Evolutionary conservation across 352 stramenopile genomes (phyloP).

Genomic region (Phytophthora chlamydospora): DNA sequence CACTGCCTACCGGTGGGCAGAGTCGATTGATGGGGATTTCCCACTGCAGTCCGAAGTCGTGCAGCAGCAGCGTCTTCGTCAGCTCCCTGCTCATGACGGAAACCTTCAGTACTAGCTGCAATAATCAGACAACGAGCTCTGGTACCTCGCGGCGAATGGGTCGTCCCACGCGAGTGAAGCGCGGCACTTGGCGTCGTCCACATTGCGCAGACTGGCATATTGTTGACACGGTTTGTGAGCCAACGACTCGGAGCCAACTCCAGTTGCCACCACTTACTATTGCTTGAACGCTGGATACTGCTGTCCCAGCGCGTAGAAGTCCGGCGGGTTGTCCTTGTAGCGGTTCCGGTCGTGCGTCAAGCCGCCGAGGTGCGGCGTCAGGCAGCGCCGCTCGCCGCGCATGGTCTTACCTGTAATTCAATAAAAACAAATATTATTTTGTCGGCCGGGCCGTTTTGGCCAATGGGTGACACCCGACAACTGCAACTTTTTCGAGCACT

Average conservation of each 20-base stretch:
- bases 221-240: not conserved
- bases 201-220: conserved; percentile 57
- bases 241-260: conserved; percentile 3
- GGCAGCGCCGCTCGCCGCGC: conserved; percentile 54
- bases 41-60: conserved; percentile 92
- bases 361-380: conserved; percentile 69
- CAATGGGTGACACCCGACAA: conserved; percentile 18
- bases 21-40: conserved; percentile 92
- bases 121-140: not conserved
- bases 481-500: conserved; percentile 27
- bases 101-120: conserved; percentile 17
- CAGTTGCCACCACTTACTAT: conserved; percentile 51
- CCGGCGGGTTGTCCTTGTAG: conserved; percentile 66
- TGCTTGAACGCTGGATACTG: conserved; percentile 64
- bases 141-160: conserved; percentile 73
- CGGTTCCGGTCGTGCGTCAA: conserved; percentile 76
- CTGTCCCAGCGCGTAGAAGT: conserved; percentile 80
- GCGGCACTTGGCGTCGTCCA: conserved; percentile 61
- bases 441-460: too few species aligned
- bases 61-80: conserved; percentile 91
- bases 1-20: conserved; percentile 90
- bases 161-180: conserved; percentile 78
- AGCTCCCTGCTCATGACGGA: conserved; percentile 73
- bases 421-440: too few species aligned
- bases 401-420: conserved; percentile 12